Evolutionary conservation across 2,329 filamentous ascomycete species (phyloP).

Genomic region (Aphanocladium album): DNA sequence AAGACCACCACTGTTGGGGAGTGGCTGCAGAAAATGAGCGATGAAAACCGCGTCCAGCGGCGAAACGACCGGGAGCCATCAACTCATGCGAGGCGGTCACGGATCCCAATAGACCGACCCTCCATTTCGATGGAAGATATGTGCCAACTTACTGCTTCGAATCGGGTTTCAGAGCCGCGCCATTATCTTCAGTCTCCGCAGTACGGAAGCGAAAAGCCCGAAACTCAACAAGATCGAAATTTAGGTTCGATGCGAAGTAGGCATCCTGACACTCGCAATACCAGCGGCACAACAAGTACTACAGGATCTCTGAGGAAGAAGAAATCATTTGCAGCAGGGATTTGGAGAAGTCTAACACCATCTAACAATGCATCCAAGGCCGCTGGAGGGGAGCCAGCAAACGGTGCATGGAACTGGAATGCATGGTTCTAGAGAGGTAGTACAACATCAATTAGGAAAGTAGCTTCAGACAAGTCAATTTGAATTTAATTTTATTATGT

Average conservation of each 20-base stretch:
- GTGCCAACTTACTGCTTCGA: neutral
- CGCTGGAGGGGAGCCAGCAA: neutral
- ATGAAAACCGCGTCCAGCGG: neutral
- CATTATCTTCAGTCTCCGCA: neutral
- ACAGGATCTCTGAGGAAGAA: constrained; percentile 8
- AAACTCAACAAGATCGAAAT: neutral
- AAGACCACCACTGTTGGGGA: constrained; percentile 38
- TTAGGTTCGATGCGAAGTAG: neutral
- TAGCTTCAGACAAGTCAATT: constrained; percentile 2
- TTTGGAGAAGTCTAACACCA: constrained; percentile 10
- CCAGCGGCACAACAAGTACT: neutral
- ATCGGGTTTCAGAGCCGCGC: neutral
- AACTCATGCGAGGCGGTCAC: neutral
- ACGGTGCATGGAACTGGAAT: constrained; percentile 10
- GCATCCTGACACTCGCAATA: neutral
- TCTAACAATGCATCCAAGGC: neutral
- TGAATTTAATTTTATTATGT: constrained; percentile 13
- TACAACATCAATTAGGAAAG: constrained; percentile 11
- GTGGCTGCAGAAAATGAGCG: constrained; percentile 32
- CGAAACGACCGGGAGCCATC: no score
- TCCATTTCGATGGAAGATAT: neutral
- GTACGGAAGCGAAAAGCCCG: constrained; percentile 5
- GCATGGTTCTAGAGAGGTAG: constrained; percentile 13
- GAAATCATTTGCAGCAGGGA: constrained; percentile 12
- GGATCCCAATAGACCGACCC: neutral